These are phyloP conservation scores for Verbena officinalis DNA, from an alignment of 257 asterid species.

Conservation along the genomic window DNA sequence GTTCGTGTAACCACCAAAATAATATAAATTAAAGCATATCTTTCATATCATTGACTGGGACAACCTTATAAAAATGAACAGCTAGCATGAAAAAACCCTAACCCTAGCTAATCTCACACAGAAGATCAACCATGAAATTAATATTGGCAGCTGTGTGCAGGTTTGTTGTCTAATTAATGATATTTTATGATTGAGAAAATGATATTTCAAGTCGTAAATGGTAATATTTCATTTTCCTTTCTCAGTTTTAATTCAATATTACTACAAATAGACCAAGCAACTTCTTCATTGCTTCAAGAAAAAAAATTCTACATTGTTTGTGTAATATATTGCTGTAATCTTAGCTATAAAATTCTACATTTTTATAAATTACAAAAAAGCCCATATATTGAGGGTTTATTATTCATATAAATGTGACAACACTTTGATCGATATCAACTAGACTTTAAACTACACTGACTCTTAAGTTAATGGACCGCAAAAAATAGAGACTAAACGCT, in stretches of 20 bases:
- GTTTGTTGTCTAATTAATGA: not conserved
- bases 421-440: too few species aligned
- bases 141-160: not conserved
- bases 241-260: constrained; percentile 2
- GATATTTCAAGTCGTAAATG: constrained; percentile 34
- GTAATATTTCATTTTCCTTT: constrained; percentile 28
- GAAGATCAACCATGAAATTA: not conserved
- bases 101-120: not conserved
- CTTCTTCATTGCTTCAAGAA: constrained; percentile 31
- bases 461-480: too few species aligned
- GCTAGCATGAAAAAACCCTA: not conserved
- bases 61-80: not conserved
- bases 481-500: too few species aligned
- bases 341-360: too few species aligned
- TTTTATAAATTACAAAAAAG: too few species aligned
- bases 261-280: constrained; percentile 33
- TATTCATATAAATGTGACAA: too few species aligned
- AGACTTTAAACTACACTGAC: too few species aligned
- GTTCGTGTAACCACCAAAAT: constrained; percentile 6
- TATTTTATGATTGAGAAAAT: constrained; percentile 17
- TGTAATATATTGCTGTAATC: too few species aligned
- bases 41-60: constrained; percentile 14
- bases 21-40: not conserved
- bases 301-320: too few species aligned
- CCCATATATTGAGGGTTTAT: too few species aligned